Evolutionary conservation across 768 basidiomycete species (phyloP).

Genomic region (Serpula lacrymans): DNA sequence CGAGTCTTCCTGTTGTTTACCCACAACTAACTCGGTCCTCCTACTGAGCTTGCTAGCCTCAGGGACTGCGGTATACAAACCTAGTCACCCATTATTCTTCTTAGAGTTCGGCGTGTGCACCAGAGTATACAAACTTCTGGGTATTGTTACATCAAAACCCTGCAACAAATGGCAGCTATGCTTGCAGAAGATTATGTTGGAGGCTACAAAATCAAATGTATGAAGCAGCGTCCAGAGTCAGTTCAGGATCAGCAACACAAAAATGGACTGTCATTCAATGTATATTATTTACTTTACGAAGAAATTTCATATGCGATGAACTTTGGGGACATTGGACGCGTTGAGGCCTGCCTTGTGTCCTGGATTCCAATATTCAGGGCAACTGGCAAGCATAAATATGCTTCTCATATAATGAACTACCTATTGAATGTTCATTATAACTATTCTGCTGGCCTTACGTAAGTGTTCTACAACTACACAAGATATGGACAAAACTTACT

Average conservation of each 20-base stretch:
- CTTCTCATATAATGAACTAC: slow-evolving; percentile 24
- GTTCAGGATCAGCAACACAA: slow-evolving; percentile 29
- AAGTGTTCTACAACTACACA: slow-evolving; percentile 1
- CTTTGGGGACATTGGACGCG: slow-evolving; percentile 26
- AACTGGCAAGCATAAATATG: slow-evolving; percentile 35
- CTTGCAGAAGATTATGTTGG: slow-evolving; percentile 21
- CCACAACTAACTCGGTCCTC: too few species aligned
- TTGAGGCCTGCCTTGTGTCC: slow-evolving; percentile 19
- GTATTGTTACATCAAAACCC: too few species aligned
- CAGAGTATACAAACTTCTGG: too few species aligned
- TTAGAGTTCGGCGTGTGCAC: too few species aligned
- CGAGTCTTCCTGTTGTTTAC: too few species aligned
- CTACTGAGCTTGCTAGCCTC: too few species aligned
- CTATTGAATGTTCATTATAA: slow-evolving; percentile 21
- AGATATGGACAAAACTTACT: too few species aligned
- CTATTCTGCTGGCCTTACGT: slow-evolving; percentile 16
- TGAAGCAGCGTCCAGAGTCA: not conserved
- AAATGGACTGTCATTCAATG: slow-evolving; percentile 29
- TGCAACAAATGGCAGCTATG: slow-evolving; percentile 21
- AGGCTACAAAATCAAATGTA: too few species aligned
- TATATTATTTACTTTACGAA: slow-evolving; percentile 38
- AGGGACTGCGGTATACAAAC: too few species aligned
- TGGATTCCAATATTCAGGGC: slow-evolving; percentile 29
- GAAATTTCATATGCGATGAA: slow-evolving; percentile 35
- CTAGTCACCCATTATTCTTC: too few species aligned